Conservation (phyloP, 345 rosid genomes). For the Eucalyptus erythrocorys region DNA sequence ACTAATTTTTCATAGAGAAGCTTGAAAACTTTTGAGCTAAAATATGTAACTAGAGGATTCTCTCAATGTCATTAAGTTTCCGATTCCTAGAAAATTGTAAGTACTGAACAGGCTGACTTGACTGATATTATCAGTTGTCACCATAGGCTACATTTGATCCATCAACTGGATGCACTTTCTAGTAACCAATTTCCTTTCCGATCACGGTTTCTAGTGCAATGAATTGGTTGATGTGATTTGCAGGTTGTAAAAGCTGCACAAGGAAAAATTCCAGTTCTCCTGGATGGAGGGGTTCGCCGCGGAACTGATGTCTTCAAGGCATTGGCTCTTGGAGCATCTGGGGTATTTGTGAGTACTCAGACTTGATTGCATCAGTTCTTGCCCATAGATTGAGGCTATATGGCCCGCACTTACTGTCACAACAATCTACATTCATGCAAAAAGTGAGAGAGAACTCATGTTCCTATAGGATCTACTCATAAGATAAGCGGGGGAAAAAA, state of each 20-base stretch:
- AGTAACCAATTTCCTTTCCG: background rate
- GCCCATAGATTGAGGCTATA: background rate
- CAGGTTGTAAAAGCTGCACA: conserved; percentile 88
- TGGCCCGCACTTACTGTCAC: background rate
- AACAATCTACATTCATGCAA: background rate
- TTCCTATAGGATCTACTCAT: background rate
- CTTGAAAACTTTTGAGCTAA: background rate
- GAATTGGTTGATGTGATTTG: background rate
- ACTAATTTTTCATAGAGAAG: background rate
- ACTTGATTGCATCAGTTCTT: background rate
- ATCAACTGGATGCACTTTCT: background rate
- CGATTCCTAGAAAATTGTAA: background rate
- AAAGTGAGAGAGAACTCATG: background rate
- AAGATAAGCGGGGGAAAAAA: background rate
- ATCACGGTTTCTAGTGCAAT: background rate
- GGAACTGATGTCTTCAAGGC: conserved; percentile 99
- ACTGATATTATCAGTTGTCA: background rate
- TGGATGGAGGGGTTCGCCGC: conserved; percentile 94
- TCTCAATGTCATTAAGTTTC: background rate
- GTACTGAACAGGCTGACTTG: background rate
- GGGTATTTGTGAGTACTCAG: conserved; percentile 65
- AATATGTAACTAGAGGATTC: background rate
- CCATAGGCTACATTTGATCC: background rate
- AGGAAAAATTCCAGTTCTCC: conserved; percentile 81
- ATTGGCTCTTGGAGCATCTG: conserved; percentile 91